phyloP scores from a whole-genome alignment of 2,329 filamentous ascomycete genomes.

The Emergomyces orientalis region DNA sequence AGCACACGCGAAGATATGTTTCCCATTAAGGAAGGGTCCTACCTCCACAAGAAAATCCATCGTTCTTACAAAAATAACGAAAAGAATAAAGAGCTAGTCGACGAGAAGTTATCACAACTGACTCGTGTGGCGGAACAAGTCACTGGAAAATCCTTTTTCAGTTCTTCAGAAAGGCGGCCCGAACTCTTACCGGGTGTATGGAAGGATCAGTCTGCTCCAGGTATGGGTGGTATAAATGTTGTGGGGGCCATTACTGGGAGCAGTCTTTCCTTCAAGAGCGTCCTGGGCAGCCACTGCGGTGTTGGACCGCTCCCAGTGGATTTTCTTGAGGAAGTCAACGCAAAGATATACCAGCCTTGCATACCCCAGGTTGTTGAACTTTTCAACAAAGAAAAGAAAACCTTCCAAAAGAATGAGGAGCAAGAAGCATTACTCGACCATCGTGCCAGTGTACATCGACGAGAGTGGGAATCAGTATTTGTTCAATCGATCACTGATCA shows the following conservation, averaged over 20 bases:
- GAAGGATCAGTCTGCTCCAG: constrained; percentile 18
- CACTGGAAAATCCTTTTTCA: constrained; percentile 21
- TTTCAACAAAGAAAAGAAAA: constrained; percentile 23
- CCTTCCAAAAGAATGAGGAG: neutral
- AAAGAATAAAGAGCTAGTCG: constrained; percentile 13
- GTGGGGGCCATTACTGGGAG: constrained; percentile 24
- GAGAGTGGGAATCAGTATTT: constrained; percentile 26
- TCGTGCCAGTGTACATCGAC: constrained; percentile 15
- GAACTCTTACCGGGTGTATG: constrained; percentile 14
- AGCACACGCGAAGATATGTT: constrained; percentile 27
- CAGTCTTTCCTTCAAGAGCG: constrained; percentile 27
- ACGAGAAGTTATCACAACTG: constrained; percentile 20
- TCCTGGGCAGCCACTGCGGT: constrained; percentile 25
- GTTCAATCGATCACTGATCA: constrained; percentile 26
- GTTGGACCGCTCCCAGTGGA: constrained; percentile 23
- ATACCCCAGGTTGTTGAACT: constrained; percentile 26
- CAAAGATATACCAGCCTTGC: constrained; percentile 26
- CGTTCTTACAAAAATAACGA: constrained; percentile 17
- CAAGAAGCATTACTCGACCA: constrained; percentile 4
- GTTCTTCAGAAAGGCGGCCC: constrained; percentile 5
- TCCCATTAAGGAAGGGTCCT: constrained; percentile 22
- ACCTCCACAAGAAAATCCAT: constrained; percentile 22
- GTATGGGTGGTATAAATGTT: constrained; percentile 26
- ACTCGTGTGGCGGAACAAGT: constrained; percentile 25
- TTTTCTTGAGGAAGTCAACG: constrained; percentile 24